phyloP scores from a whole-genome alignment of 208 protist genomes.

The Borovskyia barvae region DNA sequence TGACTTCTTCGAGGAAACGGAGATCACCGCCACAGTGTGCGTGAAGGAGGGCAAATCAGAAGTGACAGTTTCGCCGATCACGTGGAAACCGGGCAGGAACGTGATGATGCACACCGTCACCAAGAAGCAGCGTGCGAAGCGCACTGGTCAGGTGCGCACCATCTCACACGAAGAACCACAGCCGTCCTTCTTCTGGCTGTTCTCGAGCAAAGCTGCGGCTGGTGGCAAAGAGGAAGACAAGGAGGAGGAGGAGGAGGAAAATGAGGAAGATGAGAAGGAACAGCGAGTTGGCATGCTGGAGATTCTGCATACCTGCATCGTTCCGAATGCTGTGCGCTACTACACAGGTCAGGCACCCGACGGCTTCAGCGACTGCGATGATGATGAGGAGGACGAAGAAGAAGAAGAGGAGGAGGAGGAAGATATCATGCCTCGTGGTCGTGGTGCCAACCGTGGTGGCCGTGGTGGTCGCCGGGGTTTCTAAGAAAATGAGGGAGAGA shows the following conservation, averaged over 20 bases:
- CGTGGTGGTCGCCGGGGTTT: conserved; percentile 29
- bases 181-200: conserved; percentile 82
- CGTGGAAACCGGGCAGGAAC: conserved; percentile 82
- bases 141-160: conserved; percentile 42
- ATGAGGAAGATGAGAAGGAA: conserved; percentile 58
- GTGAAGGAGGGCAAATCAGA: conserved; percentile 35
- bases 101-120: conserved; percentile 53
- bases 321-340: conserved; percentile 76
- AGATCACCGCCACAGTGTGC: conserved; percentile 55
- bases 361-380: conserved; percentile 63
- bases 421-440: conserved; percentile 35
- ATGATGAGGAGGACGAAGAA: conserved; percentile 76
- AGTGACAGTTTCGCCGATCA: conserved; percentile 58
- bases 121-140: conserved; percentile 59
- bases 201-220: conserved; percentile 34
- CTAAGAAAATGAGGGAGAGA: conserved; percentile 5
- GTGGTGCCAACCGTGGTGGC: conserved; percentile 18
- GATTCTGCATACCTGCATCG: conserved; percentile 65
- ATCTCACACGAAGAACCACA: conserved; percentile 42
- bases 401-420: conserved; percentile 59
- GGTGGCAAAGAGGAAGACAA: conserved; percentile 25
- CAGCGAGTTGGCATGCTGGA: conserved; percentile 38
- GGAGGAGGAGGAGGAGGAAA: conserved; percentile 39
- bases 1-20: conserved; percentile 71
- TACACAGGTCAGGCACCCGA: conserved; percentile 89